Conservation (phyloP, 331 rosid species). For the Malus hybrid region DNA sequence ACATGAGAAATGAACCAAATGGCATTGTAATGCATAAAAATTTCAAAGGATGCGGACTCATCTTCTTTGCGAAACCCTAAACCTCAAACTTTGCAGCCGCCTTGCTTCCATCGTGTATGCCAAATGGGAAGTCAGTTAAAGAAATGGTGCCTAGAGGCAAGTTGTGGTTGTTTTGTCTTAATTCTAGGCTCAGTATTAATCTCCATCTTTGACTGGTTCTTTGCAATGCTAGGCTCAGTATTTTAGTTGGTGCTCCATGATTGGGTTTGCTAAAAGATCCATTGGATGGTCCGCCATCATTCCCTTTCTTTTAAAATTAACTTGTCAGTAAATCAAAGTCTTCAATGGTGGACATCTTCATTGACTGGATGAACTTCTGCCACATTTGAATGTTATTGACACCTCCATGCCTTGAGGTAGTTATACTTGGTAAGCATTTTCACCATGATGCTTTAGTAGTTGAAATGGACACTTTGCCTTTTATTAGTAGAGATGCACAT, state of each 20-base stretch:
- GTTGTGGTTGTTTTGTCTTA: no score
- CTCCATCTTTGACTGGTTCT: neutral
- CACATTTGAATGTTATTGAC: neutral
- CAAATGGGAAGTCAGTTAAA: no score
- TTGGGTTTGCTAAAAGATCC: neutral
- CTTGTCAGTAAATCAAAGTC: neutral
- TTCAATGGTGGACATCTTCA: neutral
- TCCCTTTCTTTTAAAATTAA: neutral
- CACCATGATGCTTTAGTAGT: neutral
- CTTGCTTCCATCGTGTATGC: neutral
- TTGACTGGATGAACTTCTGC: neutral
- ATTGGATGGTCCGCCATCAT: neutral
- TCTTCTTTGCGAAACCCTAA: neutral
- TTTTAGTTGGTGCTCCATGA: neutral
- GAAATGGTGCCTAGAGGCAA: no score
- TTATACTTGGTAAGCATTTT: no score
- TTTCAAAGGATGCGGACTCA: neutral
- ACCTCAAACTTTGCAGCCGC: neutral
- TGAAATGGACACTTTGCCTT: neutral
- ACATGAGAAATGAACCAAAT: neutral
- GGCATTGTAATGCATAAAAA: neutral
- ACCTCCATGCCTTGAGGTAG: neutral
- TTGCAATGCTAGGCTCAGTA: neutral
- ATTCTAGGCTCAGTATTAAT: no score
- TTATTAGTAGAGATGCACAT: neutral